Conservation (phyloP, 2,329 filamentous ascomycete species). For the Aspergillus sp. region DNA sequence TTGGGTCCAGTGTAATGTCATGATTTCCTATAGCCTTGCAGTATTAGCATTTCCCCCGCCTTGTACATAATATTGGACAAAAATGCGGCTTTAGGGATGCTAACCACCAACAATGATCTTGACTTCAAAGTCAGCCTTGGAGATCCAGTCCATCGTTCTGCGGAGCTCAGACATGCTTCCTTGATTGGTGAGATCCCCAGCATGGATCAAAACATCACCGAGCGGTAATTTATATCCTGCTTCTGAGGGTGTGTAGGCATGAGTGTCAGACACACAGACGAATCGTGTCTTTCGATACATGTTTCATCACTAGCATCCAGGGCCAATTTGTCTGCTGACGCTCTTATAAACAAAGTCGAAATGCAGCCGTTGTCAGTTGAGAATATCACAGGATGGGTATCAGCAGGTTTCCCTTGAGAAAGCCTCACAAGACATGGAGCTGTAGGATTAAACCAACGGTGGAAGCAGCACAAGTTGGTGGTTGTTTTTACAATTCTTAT, state of each 20-base stretch:
- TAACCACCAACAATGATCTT: constrained; percentile 54
- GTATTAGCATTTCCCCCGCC: too few species aligned
- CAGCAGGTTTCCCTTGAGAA: too few species aligned
- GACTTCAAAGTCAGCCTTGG: constrained; percentile 47
- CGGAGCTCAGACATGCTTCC: constrained; percentile 49
- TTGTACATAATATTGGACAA: too few species aligned
- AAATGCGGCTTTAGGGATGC: constrained; percentile 4
- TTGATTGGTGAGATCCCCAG: constrained; percentile 55
- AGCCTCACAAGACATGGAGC: too few species aligned
- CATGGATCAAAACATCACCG: constrained; percentile 57
- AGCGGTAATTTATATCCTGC: constrained; percentile 48
- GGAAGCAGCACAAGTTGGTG: too few species aligned
- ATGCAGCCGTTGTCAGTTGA: too few species aligned
- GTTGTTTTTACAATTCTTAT: too few species aligned
- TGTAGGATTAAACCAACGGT: too few species aligned
- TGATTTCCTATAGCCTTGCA: constrained; percentile 48
- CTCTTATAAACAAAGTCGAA: too few species aligned
- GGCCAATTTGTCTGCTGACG: not conserved
- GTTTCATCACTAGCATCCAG: constrained; percentile 1
- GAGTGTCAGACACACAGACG: constrained; percentile 57
- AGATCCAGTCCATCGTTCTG: constrained; percentile 50
- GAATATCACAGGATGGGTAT: too few species aligned
- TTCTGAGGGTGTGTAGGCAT: constrained; percentile 47
- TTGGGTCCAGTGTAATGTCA: constrained; percentile 50
- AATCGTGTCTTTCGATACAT: constrained; percentile 45